Evolutionary conservation across 1,284 basidiomycete genomes (phyloP), one percentile per base, ranked within the genome.

Genomic region (Leccinum subspadiceum): DNA sequence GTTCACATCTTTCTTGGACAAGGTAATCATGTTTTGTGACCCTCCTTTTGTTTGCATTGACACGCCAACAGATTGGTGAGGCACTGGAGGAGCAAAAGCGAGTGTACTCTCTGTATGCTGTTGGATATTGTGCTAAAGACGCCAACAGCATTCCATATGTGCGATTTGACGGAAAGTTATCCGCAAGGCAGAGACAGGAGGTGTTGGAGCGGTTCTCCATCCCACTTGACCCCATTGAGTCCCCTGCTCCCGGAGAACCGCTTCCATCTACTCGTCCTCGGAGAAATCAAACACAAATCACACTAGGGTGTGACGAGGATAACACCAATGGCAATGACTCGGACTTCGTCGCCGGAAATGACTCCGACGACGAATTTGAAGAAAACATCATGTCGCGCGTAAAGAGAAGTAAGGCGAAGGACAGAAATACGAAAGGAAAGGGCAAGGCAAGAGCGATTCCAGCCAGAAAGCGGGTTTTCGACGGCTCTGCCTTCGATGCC

Each of bases 141-240:
- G 53, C 35, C n/a, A 55, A 55, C 62, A 92, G 89, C 0, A 90
- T 95, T 46, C 69, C 84, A 0, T 93, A 84, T 66, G 85, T 89
- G 46, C 84, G 90, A 1, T 93, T 95, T 67, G 92, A 94, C 62
- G 93, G 93, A 1, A 81, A 86, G 66, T 87, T 95, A 85, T 88
- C 87, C 12, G 88, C 86, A 3, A 87, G 84, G 66, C 79, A 82
- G 68, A 83, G 92, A n/a, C 86, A 91, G 73, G 89, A 92, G 66
- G 85, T 89, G 3, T 84, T 94, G 57, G 81, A 85, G n/a, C 77
- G 76, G 10, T 94, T 94, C 70, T 87, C 84, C 53, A 75, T 85
- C 12, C 90, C 92, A 0, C 65, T 90, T 6, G 77, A 79, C 15
- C 76, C 77, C 0, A 71, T 73, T 2, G 62, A 64, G 20, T 61